Base-by-base conservation (phyloP, 108 stramenopile species). In the Nannochloropsis salina region DNA sequence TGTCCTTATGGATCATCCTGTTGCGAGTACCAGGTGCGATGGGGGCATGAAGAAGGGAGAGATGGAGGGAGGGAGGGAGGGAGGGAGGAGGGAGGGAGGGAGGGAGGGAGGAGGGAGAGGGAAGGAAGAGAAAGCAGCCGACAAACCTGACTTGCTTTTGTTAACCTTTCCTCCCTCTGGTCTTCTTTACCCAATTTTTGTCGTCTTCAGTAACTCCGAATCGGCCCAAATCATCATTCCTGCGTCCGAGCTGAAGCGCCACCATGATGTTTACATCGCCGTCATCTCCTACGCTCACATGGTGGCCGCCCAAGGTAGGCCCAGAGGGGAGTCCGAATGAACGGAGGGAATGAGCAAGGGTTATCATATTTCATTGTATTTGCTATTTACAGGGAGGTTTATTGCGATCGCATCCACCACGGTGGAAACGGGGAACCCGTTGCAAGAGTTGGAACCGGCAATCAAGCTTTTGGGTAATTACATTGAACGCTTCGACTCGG, bases 141-240 rank as follows among this genome's bases (percentile, higher is more conserved):
- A 2, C 1, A 3, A 15, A n/a, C 61, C 61, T n/a, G 15, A 15
- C 61, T 15, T n/a, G n/a, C n/a, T 74, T 74, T n/a, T 74, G 15
- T 1, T 3, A 15, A 74, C 6, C 20, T n/a, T n/a, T 74, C 61
- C 47, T 51, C 47, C 47, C 47, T 51, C 47, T 15, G 12, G 12
- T 51, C 47, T 15, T 74, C 61, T n/a, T n/a, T 8, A 4, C 61
- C 61, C 61, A 4, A 15, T n/a, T 8, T 74, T n/a, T n/a, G 20
- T 74, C 9, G 21, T 22, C 45, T 84, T 84, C 21, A 83, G 83
- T 41, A 79, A 90, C 81, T 88, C 92, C 45, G 97, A 99, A 85
- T 94, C 93, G 61, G 95, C 91, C 42, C 99, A 99, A 92, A 95
- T 99, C 91, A 96, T 99, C 92, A 95, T 99, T 83, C 99, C 99